Evolutionary conservation across 2,329 filamentous ascomycete genomes (phyloP), one percentile per base, ranked within the genome.

Genomic region (Biscogniauxia marginata): DNA sequence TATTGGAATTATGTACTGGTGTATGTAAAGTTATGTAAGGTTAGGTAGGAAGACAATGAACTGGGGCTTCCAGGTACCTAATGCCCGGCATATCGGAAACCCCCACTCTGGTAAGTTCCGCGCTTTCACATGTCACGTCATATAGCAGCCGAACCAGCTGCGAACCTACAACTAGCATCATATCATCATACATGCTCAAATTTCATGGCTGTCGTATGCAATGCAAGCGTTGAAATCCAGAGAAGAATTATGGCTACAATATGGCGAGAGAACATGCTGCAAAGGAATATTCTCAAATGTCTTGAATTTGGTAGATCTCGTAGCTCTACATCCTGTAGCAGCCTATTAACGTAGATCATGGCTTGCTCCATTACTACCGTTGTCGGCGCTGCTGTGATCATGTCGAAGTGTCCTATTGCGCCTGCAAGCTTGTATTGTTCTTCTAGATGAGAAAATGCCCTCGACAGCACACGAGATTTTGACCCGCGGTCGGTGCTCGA

Each of bases 101-200:
- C 57, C 59, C 61, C 59, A 60, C 61, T 54, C 57, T 60, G 59
- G 54, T 22, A 59, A 51, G 21, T 55, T 59, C 57, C 55, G 57
- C 49, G 9, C 46, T 57, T 62, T 63, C 61, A 62, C 61, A 63
- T 63, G 61, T 57, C 52, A 63, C 52, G 11, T 7, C 13, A 22
- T 46, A 7, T 6, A 51, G 30, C 16, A 34, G 9, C 4, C 16
- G 16, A 34, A 13, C 30, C 11, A 34, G 30, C n/a, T 16, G 30
- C 30, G 9, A 39, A 39, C 30, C 30, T 5, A 16, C 3, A 6
- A 39, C 30, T 9, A n/a, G 6, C 13, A 39, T 39, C 30, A 9
- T 16, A n/a, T n/a, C n/a, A n/a, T n/a, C n/a, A n/a, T n/a, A n/a
- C n/a, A n/a, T n/a, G n/a, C n/a, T n/a, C n/a, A n/a, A n/a, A n/a